A percentile compares a stretch with the other conserved stretches of the same genome.
Conservation (phyloP, 441 rosid species). For the Populus trichocarpa region DNA sequence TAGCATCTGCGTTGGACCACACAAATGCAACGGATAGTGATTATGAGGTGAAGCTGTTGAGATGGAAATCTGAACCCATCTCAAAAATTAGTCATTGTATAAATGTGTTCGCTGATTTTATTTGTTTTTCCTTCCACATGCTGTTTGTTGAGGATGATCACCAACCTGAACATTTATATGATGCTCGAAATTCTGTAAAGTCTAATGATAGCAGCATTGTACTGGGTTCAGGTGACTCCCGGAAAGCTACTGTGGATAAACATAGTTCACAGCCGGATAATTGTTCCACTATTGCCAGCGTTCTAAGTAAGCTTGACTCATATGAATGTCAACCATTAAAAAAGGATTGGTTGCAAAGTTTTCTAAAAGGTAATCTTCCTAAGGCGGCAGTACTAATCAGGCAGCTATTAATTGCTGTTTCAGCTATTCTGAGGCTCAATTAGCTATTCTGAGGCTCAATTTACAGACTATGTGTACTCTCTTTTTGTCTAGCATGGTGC, state of each 20-base stretch:
- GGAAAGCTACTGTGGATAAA: slow-evolving; percentile 5
- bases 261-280: slow-evolving; percentile 22
- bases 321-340: slow-evolving; percentile 28
- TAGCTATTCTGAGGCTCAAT: slow-evolving; percentile 65
- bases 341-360: slow-evolving; percentile 40
- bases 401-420: slow-evolving; percentile 65
- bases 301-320: slow-evolving; percentile 34
- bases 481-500: slow-evolving; percentile 43
- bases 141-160: slow-evolving; percentile 41
- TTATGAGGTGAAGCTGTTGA: slow-evolving; percentile 32
- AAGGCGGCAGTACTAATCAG: slow-evolving; percentile 63
- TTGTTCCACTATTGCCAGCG: slow-evolving; percentile 23
- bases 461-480: slow-evolving; percentile 36
- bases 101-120: slow-evolving; percentile 39
- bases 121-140: slow-evolving; percentile 34
- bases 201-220: slow-evolving; percentile 14
- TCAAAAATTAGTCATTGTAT: slow-evolving; percentile 37
- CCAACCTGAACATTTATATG: slow-evolving; percentile 27
- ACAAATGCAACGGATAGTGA: slow-evolving; percentile 33
- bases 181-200: slow-evolving; percentile 25
- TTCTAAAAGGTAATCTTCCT: slow-evolving; percentile 55
- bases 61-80: slow-evolving; percentile 38
- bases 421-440: slow-evolving; percentile 70
- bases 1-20: slow-evolving; percentile 53
- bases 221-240: slow-evolving; percentile 23